Conservation (phyloP, 164 flowering plant genomes). For the Malania oleifera region DNA sequence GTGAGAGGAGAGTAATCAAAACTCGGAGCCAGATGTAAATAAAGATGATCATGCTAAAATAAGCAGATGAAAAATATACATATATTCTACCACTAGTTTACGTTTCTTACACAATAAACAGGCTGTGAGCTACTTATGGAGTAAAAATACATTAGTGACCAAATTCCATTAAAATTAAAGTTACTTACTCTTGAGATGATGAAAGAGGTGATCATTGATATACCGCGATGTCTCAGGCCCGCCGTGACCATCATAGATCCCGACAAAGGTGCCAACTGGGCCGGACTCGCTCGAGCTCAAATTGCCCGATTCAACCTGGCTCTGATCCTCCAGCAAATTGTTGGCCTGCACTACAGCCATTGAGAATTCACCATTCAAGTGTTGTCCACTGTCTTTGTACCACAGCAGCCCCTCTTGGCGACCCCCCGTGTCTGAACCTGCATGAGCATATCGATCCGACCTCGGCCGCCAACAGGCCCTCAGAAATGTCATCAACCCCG, state of each 20-base stretch:
- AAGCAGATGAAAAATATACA: not conserved
- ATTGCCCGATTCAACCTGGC: slow-evolving; percentile 73
- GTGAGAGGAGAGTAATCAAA: too few species aligned
- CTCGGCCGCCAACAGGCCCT: slow-evolving; percentile 66
- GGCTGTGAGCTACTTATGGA: not conserved
- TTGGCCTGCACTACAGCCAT: slow-evolving; percentile 90
- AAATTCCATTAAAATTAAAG: not conserved
- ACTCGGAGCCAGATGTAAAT: too few species aligned
- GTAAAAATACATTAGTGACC: not conserved
- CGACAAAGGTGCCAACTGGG: slow-evolving; percentile 73
- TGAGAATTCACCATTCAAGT: slow-evolving; percentile 66
- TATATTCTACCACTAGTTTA: not conserved
- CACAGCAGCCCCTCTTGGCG: slow-evolving; percentile 75
- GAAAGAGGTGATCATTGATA: slow-evolving; percentile 65
- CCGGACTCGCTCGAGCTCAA: slow-evolving; percentile 58
- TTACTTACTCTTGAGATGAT: slow-evolving; percentile 67
- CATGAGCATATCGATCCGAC: slow-evolving; percentile 38
- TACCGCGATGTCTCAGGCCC: slow-evolving; percentile 82
- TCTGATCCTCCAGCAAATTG: slow-evolving; percentile 77
- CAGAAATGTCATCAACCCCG: slow-evolving; percentile 59
- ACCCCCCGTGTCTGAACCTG: slow-evolving; percentile 47
- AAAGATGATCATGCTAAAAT: too few species aligned
- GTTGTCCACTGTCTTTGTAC: slow-evolving; percentile 83
- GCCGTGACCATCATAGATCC: slow-evolving; percentile 85
- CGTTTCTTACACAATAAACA: not conserved